These are phyloP conservation scores for Didymella exigua DNA, from an alignment of 2,329 filamentous ascomycete species.

Conservation along the genomic window DNA sequence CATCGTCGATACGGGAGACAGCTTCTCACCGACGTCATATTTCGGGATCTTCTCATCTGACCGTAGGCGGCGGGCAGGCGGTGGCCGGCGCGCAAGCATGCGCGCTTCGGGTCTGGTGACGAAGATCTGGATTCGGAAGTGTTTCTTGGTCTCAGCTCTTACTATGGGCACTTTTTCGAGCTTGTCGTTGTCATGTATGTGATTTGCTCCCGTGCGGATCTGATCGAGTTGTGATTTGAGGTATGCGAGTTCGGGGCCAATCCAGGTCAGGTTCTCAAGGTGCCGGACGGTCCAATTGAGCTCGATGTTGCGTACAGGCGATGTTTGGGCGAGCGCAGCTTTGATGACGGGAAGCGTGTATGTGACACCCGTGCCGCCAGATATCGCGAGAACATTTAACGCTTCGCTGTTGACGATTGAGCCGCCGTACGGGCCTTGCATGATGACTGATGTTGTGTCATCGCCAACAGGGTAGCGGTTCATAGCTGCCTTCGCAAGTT, in stretches of 20 bases:
- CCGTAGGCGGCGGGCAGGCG: background rate
- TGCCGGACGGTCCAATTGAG: conserved; percentile 35
- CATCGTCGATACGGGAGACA: conserved; percentile 2
- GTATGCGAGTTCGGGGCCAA: conserved; percentile 24
- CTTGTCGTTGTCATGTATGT: background rate
- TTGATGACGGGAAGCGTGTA: conserved; percentile 34
- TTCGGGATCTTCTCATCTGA: conserved; percentile 5
- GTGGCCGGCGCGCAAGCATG: background rate
- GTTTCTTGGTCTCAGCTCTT: conserved; percentile 2
- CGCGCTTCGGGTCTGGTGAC: conserved; percentile 16
- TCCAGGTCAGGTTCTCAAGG: conserved; percentile 30
- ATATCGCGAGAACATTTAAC: conserved; percentile 35
- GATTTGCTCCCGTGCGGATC: background rate
- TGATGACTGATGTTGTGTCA: conserved; percentile 23
- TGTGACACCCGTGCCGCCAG: conserved; percentile 40
- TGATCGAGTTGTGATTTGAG: conserved; percentile 22
- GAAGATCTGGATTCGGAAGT: conserved; percentile 26
- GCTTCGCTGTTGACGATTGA: conserved; percentile 17
- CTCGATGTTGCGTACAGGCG: conserved; percentile 20
- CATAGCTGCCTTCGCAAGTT: conserved; percentile 22
- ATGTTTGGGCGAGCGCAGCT: conserved; percentile 15
- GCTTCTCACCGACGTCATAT: background rate
- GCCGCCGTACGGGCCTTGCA: conserved; percentile 35
- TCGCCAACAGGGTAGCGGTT: conserved; percentile 6
- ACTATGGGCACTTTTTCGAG: background rate